phyloP scores from a whole-genome alignment of 495 filamentous ascomycete species.

The Hypoxylon trugodes region DNA sequence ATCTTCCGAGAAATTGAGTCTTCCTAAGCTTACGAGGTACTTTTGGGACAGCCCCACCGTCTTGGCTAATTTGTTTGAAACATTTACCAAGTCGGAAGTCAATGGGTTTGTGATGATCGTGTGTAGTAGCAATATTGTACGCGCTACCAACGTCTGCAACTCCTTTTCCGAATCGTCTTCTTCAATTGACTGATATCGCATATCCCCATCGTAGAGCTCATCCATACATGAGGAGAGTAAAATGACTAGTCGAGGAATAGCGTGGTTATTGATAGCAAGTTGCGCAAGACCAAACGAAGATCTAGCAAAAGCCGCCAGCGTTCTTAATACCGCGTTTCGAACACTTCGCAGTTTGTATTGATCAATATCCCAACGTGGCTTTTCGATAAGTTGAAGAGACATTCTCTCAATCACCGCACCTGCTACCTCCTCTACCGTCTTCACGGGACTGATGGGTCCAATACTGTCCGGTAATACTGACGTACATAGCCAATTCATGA shows the following conservation, averaged over 20 bases:
- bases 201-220: conserved; percentile 54
- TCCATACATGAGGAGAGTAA: conserved; percentile 53
- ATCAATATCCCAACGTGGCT: conserved; percentile 47
- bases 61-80: conserved; percentile 49
- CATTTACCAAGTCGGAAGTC: conserved; percentile 46
- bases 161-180: conserved; percentile 26
- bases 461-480: conserved; percentile 54
- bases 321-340: conserved; percentile 46
- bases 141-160: conserved; percentile 39
- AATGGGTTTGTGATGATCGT: conserved; percentile 51
- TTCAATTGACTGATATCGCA: conserved; percentile 35
- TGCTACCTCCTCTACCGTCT: conserved; percentile 44
- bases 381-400: conserved; percentile 50
- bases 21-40: conserved; percentile 53
- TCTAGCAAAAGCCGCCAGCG: conserved; percentile 48
- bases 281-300: conserved; percentile 51
- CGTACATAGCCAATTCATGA: conserved; percentile 51
- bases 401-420: conserved; percentile 51
- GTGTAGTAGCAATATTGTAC: conserved; percentile 50
- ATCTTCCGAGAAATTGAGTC: conserved; percentile 58
- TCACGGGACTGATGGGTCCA: conserved; percentile 52
- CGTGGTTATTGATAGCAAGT: conserved; percentile 48
- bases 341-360: conserved; percentile 44
- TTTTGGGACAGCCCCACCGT: conserved; percentile 50
- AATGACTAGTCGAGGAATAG: conserved; percentile 52